phyloP scores from a whole-genome alignment of 2,329 filamentous ascomycete genomes.

The Penicillium capsulatum region DNA sequence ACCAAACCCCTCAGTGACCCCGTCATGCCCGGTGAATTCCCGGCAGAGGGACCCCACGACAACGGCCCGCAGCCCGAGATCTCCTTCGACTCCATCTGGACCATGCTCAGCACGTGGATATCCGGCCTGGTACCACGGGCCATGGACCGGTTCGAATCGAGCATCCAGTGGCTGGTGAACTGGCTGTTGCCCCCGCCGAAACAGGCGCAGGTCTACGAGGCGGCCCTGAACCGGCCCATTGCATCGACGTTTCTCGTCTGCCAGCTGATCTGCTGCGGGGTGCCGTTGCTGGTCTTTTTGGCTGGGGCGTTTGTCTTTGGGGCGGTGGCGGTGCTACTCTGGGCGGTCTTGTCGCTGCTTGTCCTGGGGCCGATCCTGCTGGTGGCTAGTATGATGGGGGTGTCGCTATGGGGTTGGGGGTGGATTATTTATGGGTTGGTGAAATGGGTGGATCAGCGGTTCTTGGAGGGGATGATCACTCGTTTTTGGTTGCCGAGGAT shows the following conservation, averaged over 20 bases:
- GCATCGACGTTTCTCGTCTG: conserved; percentile 32
- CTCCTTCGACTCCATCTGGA: conserved; percentile 17
- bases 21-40: conserved; percentile 27
- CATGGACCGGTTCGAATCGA: conserved; percentile 28
- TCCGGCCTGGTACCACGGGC: conserved; percentile 19
- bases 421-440: conserved; percentile 28
- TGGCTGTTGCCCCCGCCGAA: conserved; percentile 26
- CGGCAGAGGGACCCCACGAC: conserved; percentile 19
- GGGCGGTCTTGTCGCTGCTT: conserved; percentile 29
- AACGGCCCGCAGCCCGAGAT: conserved; percentile 17
- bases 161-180: conserved; percentile 22
- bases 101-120: conserved; percentile 16
- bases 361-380: conserved; percentile 30
- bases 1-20: conserved; percentile 19
- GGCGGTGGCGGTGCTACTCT: conserved; percentile 29
- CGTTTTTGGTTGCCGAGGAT: conserved; percentile 20
- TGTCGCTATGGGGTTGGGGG: conserved; percentile 30
- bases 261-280: conserved; percentile 33
- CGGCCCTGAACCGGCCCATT: conserved; percentile 27
- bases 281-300: conserved; percentile 33
- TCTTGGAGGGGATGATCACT: conserved; percentile 24
- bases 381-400: conserved; percentile 28
- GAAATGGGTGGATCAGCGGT: conserved; percentile 24
- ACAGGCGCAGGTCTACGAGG: conserved; percentile 28
- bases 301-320: conserved; percentile 33